These are phyloP conservation scores for Iris macrosiphon DNA, from an alignment of 106 monocot genomes.

Conservation along the genomic window DNA sequence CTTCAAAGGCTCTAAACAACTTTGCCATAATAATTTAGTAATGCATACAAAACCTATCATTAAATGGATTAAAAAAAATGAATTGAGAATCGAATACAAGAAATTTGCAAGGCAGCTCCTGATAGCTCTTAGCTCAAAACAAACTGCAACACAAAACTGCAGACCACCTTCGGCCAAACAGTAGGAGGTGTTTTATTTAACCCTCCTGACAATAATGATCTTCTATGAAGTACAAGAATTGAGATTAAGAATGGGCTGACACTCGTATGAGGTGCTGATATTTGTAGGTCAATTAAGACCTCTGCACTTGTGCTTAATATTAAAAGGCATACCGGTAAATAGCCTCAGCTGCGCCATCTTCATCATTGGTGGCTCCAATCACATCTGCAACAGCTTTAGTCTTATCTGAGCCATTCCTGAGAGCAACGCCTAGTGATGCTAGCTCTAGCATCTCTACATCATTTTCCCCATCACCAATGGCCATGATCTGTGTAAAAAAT, in stretches of 20 bases:
- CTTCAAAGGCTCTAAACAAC: too few relatives aligned
- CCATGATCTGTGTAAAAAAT: constrained; percentile 50
- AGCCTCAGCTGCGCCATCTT: constrained; percentile 87
- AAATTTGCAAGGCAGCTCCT: too few relatives aligned
- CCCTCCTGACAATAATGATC: not conserved
- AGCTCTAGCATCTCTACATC: constrained; percentile 91
- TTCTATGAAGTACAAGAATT: not conserved
- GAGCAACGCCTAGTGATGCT: constrained; percentile 77
- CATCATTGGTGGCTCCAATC: constrained; percentile 74
- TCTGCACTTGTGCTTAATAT: constrained; percentile 39
- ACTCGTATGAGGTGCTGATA: too few relatives aligned
- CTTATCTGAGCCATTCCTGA: constrained; percentile 79
- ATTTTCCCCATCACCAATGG: constrained; percentile 92
- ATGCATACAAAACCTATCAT: too few relatives aligned
- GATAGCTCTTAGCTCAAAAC: not conserved
- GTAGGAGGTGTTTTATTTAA: too few relatives aligned
- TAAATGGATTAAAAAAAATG: too few relatives aligned
- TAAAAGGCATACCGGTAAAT: constrained; percentile 66
- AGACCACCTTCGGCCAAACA: not conserved
- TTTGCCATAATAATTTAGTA: too few relatives aligned
- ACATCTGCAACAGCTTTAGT: constrained; percentile 74
- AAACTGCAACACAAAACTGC: not conserved
- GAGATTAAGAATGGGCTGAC: not conserved
- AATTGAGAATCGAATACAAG: too few relatives aligned
- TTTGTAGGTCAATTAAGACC: not conserved